Evolutionary conservation across 495 filamentous ascomycete species (phyloP).

Genomic region (Corynascus novoguineensis): DNA sequence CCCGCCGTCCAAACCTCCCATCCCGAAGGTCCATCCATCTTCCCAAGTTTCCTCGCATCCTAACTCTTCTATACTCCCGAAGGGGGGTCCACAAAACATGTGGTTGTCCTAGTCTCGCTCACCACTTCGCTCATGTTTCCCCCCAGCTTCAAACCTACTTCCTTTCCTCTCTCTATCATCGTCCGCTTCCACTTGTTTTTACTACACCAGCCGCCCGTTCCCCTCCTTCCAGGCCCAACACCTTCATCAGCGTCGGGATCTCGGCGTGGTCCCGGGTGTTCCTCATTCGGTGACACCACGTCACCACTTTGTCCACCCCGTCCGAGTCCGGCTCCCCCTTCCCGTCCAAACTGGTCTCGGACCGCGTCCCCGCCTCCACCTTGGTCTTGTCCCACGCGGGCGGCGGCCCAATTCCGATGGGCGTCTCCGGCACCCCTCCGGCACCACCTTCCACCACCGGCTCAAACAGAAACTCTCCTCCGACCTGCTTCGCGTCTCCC

Average conservation of each 20-base stretch:
- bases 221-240: constrained; percentile 58
- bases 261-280: constrained; percentile 75
- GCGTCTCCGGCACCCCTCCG: constrained; percentile 6
- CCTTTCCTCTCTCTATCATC: constrained; percentile 41
- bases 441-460: constrained; percentile 21
- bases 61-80: too few relatives aligned
- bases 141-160: constrained; percentile 39
- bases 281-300: constrained; percentile 82
- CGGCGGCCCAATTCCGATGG: neutral
- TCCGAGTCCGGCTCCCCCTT: constrained; percentile 23
- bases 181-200: constrained; percentile 41
- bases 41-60: too few relatives aligned
- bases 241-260: constrained; percentile 54
- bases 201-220: constrained; percentile 29
- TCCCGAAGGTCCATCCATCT: too few relatives aligned
- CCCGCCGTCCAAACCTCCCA: too few relatives aligned
- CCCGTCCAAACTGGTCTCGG: constrained; percentile 25
- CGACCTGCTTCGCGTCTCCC: constrained; percentile 65
- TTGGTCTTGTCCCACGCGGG: neutral
- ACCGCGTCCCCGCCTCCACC: neutral
- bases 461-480: constrained; percentile 82
- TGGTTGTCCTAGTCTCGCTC: constrained; percentile 21
- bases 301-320: constrained; percentile 50
- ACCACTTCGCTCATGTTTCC: constrained; percentile 27
- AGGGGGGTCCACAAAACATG: too few relatives aligned